phyloP scores from a whole-genome alignment of 306 rosid genomes.

The Erythrophleum fordii region DNA sequence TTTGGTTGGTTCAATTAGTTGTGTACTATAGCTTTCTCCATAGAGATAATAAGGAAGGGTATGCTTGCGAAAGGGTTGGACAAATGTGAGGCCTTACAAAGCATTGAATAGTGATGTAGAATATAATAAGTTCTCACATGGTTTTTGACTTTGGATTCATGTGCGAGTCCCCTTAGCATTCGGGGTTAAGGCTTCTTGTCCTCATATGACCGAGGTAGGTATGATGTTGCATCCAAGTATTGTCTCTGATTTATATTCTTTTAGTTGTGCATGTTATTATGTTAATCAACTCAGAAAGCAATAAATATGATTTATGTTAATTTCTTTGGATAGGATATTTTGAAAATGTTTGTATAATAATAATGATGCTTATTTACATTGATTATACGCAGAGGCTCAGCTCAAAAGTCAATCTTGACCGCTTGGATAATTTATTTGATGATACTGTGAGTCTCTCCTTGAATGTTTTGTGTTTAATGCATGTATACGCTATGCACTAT shows the following conservation, averaged over 20 bases:
- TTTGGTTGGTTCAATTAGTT: too few relatives aligned
- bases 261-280: background rate
- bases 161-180: background rate
- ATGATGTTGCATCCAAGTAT: background rate
- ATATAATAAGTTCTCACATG: background rate
- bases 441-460: constrained; percentile 49
- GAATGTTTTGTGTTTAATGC: constrained; percentile 25
- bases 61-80: background rate
- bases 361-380: constrained; percentile 31
- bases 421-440: constrained; percentile 55
- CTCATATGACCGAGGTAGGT: background rate
- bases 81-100: background rate
- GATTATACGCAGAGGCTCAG: constrained; percentile 62
- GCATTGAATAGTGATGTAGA: background rate
- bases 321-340: background rate
- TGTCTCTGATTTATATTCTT: background rate
- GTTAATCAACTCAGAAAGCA: constrained; percentile 15
- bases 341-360: constrained; percentile 14
- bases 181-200: background rate
- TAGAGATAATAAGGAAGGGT: background rate
- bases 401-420: constrained; percentile 68
- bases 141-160: background rate
- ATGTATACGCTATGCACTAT: background rate
- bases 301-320: constrained; percentile 7
- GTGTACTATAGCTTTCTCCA: background rate